Base-by-base conservation (phyloP, 2,329 filamentous ascomycete species). In the Pyrenophora tritici-repentis region DNA sequence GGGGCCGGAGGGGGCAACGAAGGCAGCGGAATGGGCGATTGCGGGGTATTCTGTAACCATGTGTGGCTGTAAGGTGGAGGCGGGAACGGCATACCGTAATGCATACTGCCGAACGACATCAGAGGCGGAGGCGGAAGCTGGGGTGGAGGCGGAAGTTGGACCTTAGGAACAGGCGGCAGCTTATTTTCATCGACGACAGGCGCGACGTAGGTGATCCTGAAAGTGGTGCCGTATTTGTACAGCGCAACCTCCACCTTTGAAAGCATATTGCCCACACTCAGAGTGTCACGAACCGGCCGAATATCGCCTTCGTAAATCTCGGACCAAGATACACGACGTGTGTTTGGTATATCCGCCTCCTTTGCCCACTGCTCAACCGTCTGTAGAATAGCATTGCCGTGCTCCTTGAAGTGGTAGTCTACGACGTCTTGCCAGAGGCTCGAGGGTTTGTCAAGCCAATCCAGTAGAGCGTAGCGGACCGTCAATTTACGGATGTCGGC, bases 381-480 rank as follows among this genome's bases (percentile, higher is more conserved):
- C 14, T 58, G n/a, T 5, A 70, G 41, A 6, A 71, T 68, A 6
- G 56, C 44, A 16, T 62, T 53, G 32, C 51, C 56, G 8, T 65
- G 67, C 20, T 50, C 40, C n/a, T 50, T 55, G 51, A 70, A 72
- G 43, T 72, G 68, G 20, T 55, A 44, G 4, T 53, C 32, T 7
- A 62, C 41, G 7, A 72, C 56, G 33, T 68, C 67, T 29, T 56
- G 40, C 66, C 66, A 71, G 3, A 68, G 37, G 3, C 36, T 16
- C 10, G 49, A 46, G 37, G 49, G 52, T 7, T 58, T 40, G 4
- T 69, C 50, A 13, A 73, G 47, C 70, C 71, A 75, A 17, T 58
- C 54, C 8, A 75, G 45, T 52, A 75, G 69, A 4, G 66, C 73
- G 13, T 65, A 55, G 20, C 64, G 55, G 1, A 73, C 58, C 1